A percentile compares a stretch with the other conserved stretches of the same genome.
These are phyloP conservation scores for Rhodotorula babjevae DNA, from an alignment of 768 basidiomycete genomes.

Conservation along the genomic window DNA sequence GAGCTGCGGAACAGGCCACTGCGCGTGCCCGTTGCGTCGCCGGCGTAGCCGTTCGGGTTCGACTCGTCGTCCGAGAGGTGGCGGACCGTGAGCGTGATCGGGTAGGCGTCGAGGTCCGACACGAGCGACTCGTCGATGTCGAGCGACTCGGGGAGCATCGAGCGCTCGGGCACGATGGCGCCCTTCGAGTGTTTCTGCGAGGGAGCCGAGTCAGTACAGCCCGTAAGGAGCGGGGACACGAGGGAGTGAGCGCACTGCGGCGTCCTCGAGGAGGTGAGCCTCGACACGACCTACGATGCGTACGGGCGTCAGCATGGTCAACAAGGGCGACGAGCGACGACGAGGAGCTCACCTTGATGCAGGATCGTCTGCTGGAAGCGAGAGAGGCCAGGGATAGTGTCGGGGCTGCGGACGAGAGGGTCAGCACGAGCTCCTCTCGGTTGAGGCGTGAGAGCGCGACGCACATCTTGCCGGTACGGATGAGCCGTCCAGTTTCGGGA, in stretches of 20 bases:
- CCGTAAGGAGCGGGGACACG: background rate
- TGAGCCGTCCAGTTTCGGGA: constrained; percentile 32
- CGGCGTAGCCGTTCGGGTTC: constrained; percentile 33
- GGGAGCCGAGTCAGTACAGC: constrained; percentile 11
- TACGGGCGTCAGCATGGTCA: background rate
- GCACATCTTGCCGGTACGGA: constrained; percentile 32
- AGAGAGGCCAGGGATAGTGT: constrained; percentile 36
- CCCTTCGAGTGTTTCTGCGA: constrained; percentile 37
- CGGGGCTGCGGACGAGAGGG: constrained; percentile 11
- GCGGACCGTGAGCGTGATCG: constrained; percentile 40
- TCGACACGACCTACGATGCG: constrained; percentile 22
- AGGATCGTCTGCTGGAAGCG: constrained; percentile 39
- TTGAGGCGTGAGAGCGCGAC: background rate
- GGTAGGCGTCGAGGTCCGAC: constrained; percentile 40
- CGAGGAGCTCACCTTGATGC: constrained; percentile 32
- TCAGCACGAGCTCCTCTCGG: background rate
- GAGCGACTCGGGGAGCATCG: constrained; percentile 43
- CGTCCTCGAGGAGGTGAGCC: constrained; percentile 32
- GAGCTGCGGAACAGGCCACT: constrained; percentile 41
- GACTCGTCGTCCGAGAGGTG: constrained; percentile 41
- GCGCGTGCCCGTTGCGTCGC: constrained; percentile 17
- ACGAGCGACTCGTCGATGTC: constrained; percentile 42
- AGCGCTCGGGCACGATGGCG: constrained; percentile 41
- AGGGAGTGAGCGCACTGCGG: constrained; percentile 1
- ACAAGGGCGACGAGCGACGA: background rate